A percentile compares a stretch with the other conserved stretches of the same genome.
phyloP scores from a whole-genome alignment of 2,329 filamentous ascomycete species.

The Dactylellina leptospora region DNA sequence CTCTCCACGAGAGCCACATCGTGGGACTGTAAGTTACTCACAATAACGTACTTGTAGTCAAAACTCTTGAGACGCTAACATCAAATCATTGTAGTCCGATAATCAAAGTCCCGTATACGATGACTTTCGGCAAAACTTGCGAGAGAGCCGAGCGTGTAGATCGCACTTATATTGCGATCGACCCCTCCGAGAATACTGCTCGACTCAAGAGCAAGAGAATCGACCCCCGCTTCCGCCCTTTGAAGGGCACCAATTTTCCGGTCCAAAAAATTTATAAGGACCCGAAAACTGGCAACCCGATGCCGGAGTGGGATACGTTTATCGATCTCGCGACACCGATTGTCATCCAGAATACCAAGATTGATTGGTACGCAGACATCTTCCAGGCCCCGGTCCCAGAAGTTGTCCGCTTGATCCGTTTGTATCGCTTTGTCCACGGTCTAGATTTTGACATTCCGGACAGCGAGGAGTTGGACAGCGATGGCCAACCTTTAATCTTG shows the following conservation, averaged over 20 bases:
- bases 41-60: background rate
- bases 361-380: constrained; percentile 47
- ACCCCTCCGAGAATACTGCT: constrained; percentile 37
- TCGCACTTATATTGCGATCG: constrained; percentile 40
- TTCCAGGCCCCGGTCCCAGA: constrained; percentile 35
- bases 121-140: constrained; percentile 45
- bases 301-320: constrained; percentile 49
- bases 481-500: constrained; percentile 23
- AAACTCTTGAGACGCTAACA: background rate
- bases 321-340: constrained; percentile 34
- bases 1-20: constrained; percentile 37
- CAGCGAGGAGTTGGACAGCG: constrained; percentile 28
- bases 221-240: constrained; percentile 28
- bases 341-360: constrained; percentile 13
- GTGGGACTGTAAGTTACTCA: constrained; percentile 37
- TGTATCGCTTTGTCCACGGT: constrained; percentile 45
- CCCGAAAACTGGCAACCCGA: constrained; percentile 36
- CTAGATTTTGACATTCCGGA: constrained; percentile 42
- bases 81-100: constrained; percentile 29
- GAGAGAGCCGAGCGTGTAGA: constrained; percentile 47
- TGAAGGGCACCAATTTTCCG: constrained; percentile 24
- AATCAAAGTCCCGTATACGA: constrained; percentile 46
- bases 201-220: constrained; percentile 31
- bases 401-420: constrained; percentile 27
- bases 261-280: constrained; percentile 47